These are phyloP conservation scores for Apiospora arundinis DNA, from an alignment of 2,329 filamentous ascomycete genomes.

Conservation along the genomic window DNA sequence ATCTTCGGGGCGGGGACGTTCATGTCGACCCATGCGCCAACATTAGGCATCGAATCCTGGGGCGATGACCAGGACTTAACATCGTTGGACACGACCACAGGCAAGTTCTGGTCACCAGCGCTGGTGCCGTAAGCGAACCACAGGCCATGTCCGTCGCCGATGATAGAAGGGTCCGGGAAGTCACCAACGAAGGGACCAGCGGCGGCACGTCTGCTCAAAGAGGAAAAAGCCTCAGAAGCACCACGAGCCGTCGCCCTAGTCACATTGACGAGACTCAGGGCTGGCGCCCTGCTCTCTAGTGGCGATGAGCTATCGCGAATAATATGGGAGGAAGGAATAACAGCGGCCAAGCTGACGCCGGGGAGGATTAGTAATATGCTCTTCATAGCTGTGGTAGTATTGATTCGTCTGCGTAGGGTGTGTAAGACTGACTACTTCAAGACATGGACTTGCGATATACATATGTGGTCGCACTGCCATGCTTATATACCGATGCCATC, in stretches of 20 bases:
- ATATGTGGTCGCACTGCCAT: background rate
- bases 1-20: slow-evolving; percentile 29
- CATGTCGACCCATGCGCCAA: slow-evolving; percentile 37
- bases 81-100: slow-evolving; percentile 37
- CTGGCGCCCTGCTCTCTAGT: slow-evolving; percentile 21
- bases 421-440: background rate
- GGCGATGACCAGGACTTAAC: slow-evolving; percentile 36
- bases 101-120: slow-evolving; percentile 35
- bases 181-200: slow-evolving; percentile 34
- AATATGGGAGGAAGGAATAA: slow-evolving; percentile 28
- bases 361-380: slow-evolving; percentile 29
- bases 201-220: slow-evolving; percentile 31
- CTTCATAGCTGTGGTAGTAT: slow-evolving; percentile 31
- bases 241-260: slow-evolving; percentile 27
- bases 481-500: background rate
- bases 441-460: background rate
- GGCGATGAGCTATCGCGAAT: background rate
- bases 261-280: slow-evolving; percentile 35
- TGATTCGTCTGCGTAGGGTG: background rate
- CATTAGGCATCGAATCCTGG: slow-evolving; percentile 36
- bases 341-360: slow-evolving; percentile 32
- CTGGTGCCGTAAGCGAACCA: slow-evolving; percentile 41
- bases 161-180: slow-evolving; percentile 39
- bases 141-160: slow-evolving; percentile 35
- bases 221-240: slow-evolving; percentile 21